phyloP scores from a whole-genome alignment of 352 stramenopile genomes.

The Pythium sukuiense region DNA sequence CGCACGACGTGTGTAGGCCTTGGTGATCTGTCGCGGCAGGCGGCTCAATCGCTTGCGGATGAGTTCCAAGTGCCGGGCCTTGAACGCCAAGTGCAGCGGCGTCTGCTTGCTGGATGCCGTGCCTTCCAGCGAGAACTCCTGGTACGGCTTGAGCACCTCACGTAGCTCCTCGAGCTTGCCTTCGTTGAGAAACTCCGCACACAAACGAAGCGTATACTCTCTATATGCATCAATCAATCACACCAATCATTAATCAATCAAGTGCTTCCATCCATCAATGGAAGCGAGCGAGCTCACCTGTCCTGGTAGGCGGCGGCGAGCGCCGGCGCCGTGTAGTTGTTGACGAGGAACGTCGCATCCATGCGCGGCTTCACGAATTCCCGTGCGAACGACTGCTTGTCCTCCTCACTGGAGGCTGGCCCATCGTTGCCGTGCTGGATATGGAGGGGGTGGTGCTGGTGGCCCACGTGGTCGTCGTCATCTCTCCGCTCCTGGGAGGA shows the following conservation, averaged over 20 bases:
- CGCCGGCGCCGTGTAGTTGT: constrained; percentile 96
- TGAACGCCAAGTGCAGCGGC: constrained; percentile 74
- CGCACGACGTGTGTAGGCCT: constrained; percentile 89
- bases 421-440: not conserved
- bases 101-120: constrained; percentile 34
- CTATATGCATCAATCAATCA: constrained; percentile 18
- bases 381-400: constrained; percentile 48
- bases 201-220: constrained; percentile 80
- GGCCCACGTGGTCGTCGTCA: constrained; percentile 7
- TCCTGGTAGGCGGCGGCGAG: constrained; percentile 95
- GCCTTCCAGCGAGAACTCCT: constrained; percentile 29
- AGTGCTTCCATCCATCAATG: not conserved
- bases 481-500: constrained; percentile 7
- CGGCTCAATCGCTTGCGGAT: constrained; percentile 95
- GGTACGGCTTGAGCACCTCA: constrained; percentile 73
- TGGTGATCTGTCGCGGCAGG: constrained; percentile 93
- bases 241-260: not conserved
- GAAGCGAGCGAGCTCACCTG: constrained; percentile 46
- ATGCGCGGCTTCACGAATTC: constrained; percentile 71
- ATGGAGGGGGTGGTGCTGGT: constrained; percentile 7
- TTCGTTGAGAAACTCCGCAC: constrained; percentile 69
- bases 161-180: constrained; percentile 74
- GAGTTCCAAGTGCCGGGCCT: constrained; percentile 85
- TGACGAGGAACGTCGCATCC: constrained; percentile 87
- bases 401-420: constrained; percentile 1